Evolutionary conservation across 208 protist species (phyloP), one percentile per base, ranked within the genome.

Genomic region (Leishmania aethiopica): DNA sequence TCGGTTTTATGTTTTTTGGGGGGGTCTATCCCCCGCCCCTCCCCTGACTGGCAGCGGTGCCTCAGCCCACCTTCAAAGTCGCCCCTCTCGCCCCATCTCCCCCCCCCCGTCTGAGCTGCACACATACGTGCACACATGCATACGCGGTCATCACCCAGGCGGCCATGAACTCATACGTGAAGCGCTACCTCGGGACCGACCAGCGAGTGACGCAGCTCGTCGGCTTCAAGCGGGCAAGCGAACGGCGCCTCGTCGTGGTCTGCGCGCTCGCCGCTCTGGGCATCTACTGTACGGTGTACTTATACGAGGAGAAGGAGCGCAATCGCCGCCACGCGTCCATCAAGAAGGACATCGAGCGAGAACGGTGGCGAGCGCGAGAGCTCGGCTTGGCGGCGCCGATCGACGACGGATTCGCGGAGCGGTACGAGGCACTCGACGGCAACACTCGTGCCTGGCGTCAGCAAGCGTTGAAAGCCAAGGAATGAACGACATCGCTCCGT

Each of bases 281-380:
- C 74, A 90, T 87, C 53, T 96, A 96, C 85, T 75, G 73, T 0
- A 86, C 71, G 1, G 89, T 96, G 19, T 91, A 91, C 77, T 87
- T 85, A n/a, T 86, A 25, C 75, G 92, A 96, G 77, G 92, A 94
- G 83, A 83, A 79, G 35, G 83, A 96, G 75, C 77, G 84, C 53
- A 70, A 77, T 13, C 87, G 92, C 42, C 87, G 89, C 11, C 92
- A 96, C 81, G 75, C 78, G 28, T 94, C 91, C 7, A 96, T 96
- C 71, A 88, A 91, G 60, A 96, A 96, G 77, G 92, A 96, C 66
- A 96, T 96, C 82, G 91, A 93, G 75, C 88, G 92, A 4, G 92
- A 96, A 84, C 86, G 86, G n/a, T 96, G 92, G 91, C 88, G 92
- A 28, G 92, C 92, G 64, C 77, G 84, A 78, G 85, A 93, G 84